A percentile compares a stretch with the other conserved stretches of the same genome.
phyloP scores from a whole-genome alignment of 306 rosid genomes.

The Fragaria iinumae region DNA sequence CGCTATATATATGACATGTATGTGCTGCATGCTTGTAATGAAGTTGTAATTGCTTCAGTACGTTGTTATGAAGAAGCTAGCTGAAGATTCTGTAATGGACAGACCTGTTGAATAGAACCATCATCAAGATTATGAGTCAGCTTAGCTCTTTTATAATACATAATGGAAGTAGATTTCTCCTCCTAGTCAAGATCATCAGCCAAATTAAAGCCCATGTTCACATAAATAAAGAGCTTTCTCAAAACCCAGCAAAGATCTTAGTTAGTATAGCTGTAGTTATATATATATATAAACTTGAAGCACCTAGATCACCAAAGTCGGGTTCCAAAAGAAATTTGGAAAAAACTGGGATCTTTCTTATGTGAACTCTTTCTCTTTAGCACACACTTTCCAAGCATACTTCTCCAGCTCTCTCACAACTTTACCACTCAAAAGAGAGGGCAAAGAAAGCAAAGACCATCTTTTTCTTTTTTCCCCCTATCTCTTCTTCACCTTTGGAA shows the following conservation, averaged over 20 bases:
- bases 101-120: background rate
- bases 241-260: background rate
- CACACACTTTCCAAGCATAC: slow-evolving; percentile 44
- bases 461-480: slow-evolving; percentile 42
- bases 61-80: background rate
- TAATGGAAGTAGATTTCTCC: background rate
- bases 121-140: background rate
- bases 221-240: background rate
- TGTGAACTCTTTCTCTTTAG: slow-evolving; percentile 41
- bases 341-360: slow-evolving; percentile 36
- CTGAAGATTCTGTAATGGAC: background rate
- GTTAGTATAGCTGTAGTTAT: too few relatives aligned
- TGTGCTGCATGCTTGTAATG: background rate
- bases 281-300: background rate
- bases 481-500: slow-evolving; percentile 47
- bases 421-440: slow-evolving; percentile 50
- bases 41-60: background rate
- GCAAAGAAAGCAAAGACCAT: slow-evolving; percentile 50
- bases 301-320: slow-evolving; percentile 11
- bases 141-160: too few relatives aligned
- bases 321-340: slow-evolving; percentile 23
- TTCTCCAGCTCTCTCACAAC: slow-evolving; percentile 43
- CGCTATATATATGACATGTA: background rate
- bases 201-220: slow-evolving; percentile 4
- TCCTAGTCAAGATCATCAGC: background rate